Conservation (phyloP, 2,329 filamentous ascomycete genomes). For the Apiospora koreana region DNA sequence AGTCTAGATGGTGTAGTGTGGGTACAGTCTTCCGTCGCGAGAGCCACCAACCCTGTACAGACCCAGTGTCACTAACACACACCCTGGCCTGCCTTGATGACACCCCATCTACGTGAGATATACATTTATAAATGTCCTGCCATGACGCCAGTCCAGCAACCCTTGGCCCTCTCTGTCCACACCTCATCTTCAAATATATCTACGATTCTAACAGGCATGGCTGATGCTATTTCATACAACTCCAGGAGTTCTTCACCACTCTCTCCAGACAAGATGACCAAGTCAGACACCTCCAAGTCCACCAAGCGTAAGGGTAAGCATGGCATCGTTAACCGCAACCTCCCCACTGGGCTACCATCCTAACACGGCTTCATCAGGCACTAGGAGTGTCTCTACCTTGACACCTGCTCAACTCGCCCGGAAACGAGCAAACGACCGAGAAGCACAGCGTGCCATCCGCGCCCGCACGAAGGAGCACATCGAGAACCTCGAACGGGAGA, state of each 20-base stretch:
- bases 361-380: constrained; percentile 41
- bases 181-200: constrained; percentile 7
- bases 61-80: constrained; percentile 11
- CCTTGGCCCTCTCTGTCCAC: constrained; percentile 6
- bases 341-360: background rate
- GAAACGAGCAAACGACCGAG: constrained; percentile 88
- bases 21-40: constrained; percentile 10
- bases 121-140: constrained; percentile 12
- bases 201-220: constrained; percentile 18
- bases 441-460: constrained; percentile 85
- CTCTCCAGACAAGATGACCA: constrained; percentile 26
- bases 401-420: constrained; percentile 86
- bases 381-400: constrained; percentile 81
- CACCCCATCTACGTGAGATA: constrained; percentile 12
- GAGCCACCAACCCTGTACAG: constrained; percentile 11
- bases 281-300: constrained; percentile 24
- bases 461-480: constrained; percentile 87
- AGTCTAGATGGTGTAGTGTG: constrained; percentile 8
- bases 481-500: constrained; percentile 72
- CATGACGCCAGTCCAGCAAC: constrained; percentile 11
- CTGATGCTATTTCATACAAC: constrained; percentile 11
- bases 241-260: constrained; percentile 17
- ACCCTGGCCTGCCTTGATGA: constrained; percentile 13
- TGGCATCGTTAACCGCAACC: background rate
- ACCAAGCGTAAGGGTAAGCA: constrained; percentile 35